These are phyloP conservation scores for Hemisphaericaspora xylofermentans DNA, from an alignment of 1,139 yeast species.

Conservation along the genomic window DNA sequence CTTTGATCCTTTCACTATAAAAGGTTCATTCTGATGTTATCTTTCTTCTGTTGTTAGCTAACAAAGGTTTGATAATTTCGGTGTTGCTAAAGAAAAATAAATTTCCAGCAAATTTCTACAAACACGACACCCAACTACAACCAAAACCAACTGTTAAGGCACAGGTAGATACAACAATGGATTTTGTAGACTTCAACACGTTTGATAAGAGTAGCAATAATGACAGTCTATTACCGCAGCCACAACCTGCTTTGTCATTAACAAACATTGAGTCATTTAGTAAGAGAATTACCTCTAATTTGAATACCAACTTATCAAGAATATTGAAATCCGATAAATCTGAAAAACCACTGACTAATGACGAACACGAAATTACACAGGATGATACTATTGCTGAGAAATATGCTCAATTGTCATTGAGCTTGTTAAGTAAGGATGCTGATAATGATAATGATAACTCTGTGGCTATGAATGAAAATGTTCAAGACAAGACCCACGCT, in stretches of 20 bases:
- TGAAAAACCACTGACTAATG: slow-evolving; percentile 2
- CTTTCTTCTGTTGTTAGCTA: too few relatives aligned
- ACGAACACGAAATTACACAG: slow-evolving; percentile 11
- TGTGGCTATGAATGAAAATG: slow-evolving; percentile 6
- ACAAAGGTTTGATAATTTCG: too few relatives aligned
- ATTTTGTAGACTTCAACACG: slow-evolving; percentile 44
- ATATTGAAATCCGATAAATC: not conserved
- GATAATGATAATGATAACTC: slow-evolving; percentile 1
- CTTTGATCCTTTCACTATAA: too few relatives aligned
- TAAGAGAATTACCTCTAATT: slow-evolving; percentile 30
- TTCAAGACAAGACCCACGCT: not conserved
- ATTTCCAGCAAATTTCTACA: not conserved
- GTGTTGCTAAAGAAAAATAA: too few relatives aligned
- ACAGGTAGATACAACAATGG: slow-evolving; percentile 26
- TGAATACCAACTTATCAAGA: slow-evolving; percentile 14
- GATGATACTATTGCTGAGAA: slow-evolving; percentile 31
- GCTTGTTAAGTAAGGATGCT: slow-evolving; percentile 18
- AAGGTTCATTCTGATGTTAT: too few relatives aligned
- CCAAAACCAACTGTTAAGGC: not conserved
- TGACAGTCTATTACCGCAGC: slow-evolving; percentile 31
- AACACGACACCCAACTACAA: not conserved
- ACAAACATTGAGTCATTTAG: slow-evolving; percentile 43
- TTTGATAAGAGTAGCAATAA: slow-evolving; percentile 23
- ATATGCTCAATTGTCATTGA: slow-evolving; percentile 37
- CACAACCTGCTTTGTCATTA: slow-evolving; percentile 47